Evolutionary conservation across 2,329 filamentous ascomycete genomes (phyloP).

Genomic region (Botryotinia globosa): DNA sequence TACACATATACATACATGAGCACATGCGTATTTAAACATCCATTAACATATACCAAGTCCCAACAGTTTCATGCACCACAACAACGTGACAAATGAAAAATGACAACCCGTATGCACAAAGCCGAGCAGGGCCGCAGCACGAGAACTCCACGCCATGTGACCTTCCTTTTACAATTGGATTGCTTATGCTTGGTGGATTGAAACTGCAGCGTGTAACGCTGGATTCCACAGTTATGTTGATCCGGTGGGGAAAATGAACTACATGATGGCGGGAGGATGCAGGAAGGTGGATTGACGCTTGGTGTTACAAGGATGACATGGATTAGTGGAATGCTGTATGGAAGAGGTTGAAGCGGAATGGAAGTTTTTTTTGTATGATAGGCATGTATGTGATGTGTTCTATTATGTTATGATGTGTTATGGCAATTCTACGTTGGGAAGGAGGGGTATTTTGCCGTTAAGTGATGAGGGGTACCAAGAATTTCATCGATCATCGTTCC

Average conservation of each 20-base stretch:
- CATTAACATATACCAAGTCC: background rate
- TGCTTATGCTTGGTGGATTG: background rate
- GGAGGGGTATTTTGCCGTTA: background rate
- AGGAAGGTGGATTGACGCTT: background rate
- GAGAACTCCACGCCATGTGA: slow-evolving; percentile 16
- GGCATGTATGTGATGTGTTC: background rate
- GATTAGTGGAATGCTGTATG: background rate
- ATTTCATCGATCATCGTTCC: background rate
- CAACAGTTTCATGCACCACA: background rate
- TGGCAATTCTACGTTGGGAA: slow-evolving; percentile 3
- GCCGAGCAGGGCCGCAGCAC: slow-evolving; percentile 7
- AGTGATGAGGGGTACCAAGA: background rate
- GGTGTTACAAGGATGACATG: background rate
- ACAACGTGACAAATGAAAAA: background rate
- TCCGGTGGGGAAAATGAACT: slow-evolving; percentile 2
- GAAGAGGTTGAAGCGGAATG: background rate
- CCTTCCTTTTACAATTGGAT: background rate
- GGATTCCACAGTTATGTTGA: background rate
- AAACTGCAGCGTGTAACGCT: background rate
- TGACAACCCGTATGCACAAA: background rate
- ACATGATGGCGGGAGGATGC: slow-evolving; percentile 10
- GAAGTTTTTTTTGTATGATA: background rate
- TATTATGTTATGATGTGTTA: background rate
- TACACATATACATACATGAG: background rate
- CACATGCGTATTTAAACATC: background rate